phyloP scores from a whole-genome alignment of 805 yeast species.

The Nakazawaea ambrosiae region DNA sequence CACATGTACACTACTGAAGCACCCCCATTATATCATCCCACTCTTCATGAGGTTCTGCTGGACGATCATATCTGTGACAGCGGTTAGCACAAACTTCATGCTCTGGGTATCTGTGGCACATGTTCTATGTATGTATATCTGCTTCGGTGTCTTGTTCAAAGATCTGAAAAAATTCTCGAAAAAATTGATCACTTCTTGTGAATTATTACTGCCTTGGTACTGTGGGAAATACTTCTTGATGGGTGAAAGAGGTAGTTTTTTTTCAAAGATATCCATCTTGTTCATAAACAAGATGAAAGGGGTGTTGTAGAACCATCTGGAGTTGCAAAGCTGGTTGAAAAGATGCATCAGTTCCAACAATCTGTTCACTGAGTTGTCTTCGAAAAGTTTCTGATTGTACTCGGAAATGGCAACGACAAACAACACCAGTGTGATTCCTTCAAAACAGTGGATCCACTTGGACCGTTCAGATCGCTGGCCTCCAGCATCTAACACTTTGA shows the following conservation, averaged over 20 bases:
- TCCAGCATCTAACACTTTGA: conserved; percentile 89
- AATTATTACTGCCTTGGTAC: conserved; percentile 61
- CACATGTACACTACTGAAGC: too few relatives aligned
- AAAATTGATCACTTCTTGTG: conserved; percentile 59
- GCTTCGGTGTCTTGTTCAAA: conserved; percentile 56
- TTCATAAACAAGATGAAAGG: conserved; percentile 87
- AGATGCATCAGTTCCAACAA: conserved; percentile 85
- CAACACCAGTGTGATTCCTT: conserved; percentile 78
- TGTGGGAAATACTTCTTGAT: conserved; percentile 72
- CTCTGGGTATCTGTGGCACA: conserved; percentile 91
- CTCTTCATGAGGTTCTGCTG: conserved; percentile 75
- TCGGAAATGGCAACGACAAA: conserved; percentile 89
- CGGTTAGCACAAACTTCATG: conserved; percentile 85
- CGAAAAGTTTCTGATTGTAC: conserved; percentile 87
- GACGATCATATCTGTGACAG: conserved; percentile 87
- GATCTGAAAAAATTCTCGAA: conserved; percentile 63
- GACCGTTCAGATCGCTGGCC: conserved; percentile 90
- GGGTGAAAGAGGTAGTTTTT: conserved; percentile 61
- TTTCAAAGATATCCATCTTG: conserved; percentile 76
- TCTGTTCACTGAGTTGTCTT: conserved; percentile 82
- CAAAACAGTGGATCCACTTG: conserved; percentile 94
- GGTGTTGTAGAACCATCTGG: conserved; percentile 76
- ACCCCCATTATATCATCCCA: conserved; percentile 71
- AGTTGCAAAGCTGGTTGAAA: conserved; percentile 78
- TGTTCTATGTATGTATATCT: conserved; percentile 87